phyloP scores from a whole-genome alignment of 1,139 yeast genomes.

The Candida smagusa region DNA sequence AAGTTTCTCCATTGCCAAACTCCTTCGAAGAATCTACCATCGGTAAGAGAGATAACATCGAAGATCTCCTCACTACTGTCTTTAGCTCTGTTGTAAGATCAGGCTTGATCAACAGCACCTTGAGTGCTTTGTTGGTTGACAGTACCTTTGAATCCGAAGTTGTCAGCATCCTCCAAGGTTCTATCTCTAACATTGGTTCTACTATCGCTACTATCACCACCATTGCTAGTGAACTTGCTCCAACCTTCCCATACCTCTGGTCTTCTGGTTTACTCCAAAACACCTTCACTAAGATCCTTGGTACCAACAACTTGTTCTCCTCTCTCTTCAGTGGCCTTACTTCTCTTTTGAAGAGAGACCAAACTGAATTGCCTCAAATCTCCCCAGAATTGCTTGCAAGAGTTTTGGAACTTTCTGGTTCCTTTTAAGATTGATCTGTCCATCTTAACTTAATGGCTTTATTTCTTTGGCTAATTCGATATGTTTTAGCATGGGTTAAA shows the following conservation, averaged over 20 bases:
- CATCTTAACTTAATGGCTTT: too few species aligned
- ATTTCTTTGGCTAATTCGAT: too few species aligned
- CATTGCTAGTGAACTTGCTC: constrained; percentile 16
- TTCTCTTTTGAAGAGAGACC: constrained; percentile 5
- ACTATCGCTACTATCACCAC: constrained; percentile 7
- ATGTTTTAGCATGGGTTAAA: too few species aligned
- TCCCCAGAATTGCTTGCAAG: constrained; percentile 1
- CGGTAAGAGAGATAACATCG: constrained; percentile 30
- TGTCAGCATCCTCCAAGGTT: constrained; percentile 24
- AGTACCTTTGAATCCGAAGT: constrained; percentile 27
- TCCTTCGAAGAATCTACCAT: not conserved
- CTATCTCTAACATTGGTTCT: constrained; percentile 23
- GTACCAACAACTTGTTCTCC: constrained; percentile 21
- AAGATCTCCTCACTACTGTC: constrained; percentile 32
- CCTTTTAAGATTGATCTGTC: too few species aligned
- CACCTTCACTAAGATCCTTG: constrained; percentile 23
- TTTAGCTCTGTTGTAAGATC: constrained; percentile 28
- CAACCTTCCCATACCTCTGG: constrained; percentile 20
- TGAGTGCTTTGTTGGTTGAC: constrained; percentile 25
- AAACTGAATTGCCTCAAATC: not conserved
- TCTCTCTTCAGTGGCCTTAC: constrained; percentile 18
- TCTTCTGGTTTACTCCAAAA: constrained; percentile 27
- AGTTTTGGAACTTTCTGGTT: not conserved
- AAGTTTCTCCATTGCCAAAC: not conserved
- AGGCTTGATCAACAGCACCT: constrained; percentile 26